A percentile compares a stretch with the other conserved stretches of the same genome.
Evolutionary conservation across 148 eudicot species (phyloP).

Genomic region (Mesembryanthemum crystallinum): DNA sequence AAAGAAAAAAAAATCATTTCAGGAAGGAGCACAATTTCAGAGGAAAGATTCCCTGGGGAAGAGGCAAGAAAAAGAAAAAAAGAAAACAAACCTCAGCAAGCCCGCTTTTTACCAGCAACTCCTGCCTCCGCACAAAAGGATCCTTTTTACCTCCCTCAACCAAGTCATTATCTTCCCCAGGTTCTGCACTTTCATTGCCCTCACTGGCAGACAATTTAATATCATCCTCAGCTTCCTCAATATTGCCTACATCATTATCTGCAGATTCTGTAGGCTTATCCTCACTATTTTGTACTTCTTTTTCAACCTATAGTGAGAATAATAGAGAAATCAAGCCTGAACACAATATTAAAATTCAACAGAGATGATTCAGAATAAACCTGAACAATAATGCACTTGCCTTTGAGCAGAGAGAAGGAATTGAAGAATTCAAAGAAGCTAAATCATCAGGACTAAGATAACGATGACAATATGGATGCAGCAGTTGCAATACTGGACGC

Average conservation of each 20-base stretch:
- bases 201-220: constrained; percentile 27
- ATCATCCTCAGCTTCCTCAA: constrained; percentile 33
- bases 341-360: constrained; percentile 1
- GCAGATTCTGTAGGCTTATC: constrained; percentile 31
- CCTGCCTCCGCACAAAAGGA: constrained; percentile 68
- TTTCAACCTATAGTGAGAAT: constrained; percentile 35
- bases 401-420: constrained; percentile 68
- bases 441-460: constrained; percentile 85
- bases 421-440: constrained; percentile 49
- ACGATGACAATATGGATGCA: constrained; percentile 73
- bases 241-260: constrained; percentile 37
- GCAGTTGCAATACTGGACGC: constrained; percentile 78
- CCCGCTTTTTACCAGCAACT: constrained; percentile 81
- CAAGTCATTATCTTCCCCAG: constrained; percentile 29
- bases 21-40: neutral
- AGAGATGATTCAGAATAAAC: neutral
- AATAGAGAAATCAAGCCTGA: neutral
- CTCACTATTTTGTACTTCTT: constrained; percentile 24
- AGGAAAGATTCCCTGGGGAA: neutral
- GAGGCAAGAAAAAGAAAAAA: constrained; percentile 9
- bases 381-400: constrained; percentile 30
- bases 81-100: constrained; percentile 84
- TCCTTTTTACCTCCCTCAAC: constrained; percentile 87
- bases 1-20: neutral
- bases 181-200: constrained; percentile 24